Base-by-base conservation (phyloP, 345 rosid genomes). In the Physaria fendleri region DNA sequence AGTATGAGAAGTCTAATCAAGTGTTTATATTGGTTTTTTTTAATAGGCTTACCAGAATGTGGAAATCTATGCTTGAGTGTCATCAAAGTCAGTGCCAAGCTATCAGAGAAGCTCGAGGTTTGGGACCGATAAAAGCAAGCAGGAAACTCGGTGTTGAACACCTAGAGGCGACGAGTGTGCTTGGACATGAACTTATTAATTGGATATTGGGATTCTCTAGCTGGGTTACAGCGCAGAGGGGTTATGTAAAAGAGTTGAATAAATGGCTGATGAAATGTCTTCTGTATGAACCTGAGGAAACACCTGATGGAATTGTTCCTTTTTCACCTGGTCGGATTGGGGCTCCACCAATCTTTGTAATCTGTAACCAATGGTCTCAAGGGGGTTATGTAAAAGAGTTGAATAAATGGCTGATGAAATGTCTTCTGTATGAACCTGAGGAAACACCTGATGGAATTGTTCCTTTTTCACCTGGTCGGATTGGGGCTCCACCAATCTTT, bases 281-380 rank as follows among this genome's bases (percentile, higher is more conserved):
- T 49, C 29, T 72, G 21, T 81, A 94, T 38, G 99, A 82, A 80
- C 99, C 96, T 22, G 99, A 94, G 78, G 88, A 79, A 58, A 94
- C 96, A 7, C 56, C 85, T 0, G 99, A 94, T 70, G 99, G 97
- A 28, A 46, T 76, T 11, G 83, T 54, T 54, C 99, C 97, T 47
- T 90, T 87, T 66, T 94, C 99, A 5, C 99, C 99, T 8, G 85
- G 97, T 39, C 85, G 97, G 71, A 63, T 94, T 8, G 97, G 97
- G 12, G 99, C 99, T 33, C 99, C 99, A 6, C 43, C 79, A 4
- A 79, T 94, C 5, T 90, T 94, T n/a, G 93, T 94, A 14, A 87
- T n/a, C n/a, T n/a, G n/a, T n/a, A n/a, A n/a, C n/a, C n/a, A n/a
- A n/a, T n/a, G n/a, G n/a, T n/a, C n/a, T n/a, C 97, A 90, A 69